Conservation (phyloP, 345 rosid genomes). For the Eucalyptus guilfoylei region DNA sequence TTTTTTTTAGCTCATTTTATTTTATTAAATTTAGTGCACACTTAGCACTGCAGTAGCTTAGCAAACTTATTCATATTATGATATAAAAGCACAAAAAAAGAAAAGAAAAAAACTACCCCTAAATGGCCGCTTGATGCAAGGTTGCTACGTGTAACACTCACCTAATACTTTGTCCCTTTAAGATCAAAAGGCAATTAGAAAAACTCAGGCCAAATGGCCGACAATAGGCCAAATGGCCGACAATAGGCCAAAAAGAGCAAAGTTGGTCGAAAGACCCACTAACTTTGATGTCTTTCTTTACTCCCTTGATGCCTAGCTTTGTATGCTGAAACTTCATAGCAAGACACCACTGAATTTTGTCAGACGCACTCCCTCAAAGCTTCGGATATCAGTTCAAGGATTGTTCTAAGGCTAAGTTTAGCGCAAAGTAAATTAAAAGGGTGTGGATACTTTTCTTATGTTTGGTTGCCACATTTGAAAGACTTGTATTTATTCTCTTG, state of each 20-base stretch:
- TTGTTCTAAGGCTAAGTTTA: no score
- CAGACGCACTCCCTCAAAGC: neutral
- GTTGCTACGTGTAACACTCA: neutral
- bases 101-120: neutral
- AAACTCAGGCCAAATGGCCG: neutral
- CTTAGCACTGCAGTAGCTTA: neutral
- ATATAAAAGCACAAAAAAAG: no score
- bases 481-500: neutral
- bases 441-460: neutral
- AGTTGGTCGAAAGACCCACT: neutral
- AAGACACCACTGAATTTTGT: neutral
- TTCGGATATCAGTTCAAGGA: neutral
- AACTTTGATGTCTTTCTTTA: neutral
- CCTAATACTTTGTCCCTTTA: rapidly evolving
- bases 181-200: neutral
- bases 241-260: neutral
- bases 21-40: neutral
- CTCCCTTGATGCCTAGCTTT: neutral
- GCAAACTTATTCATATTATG: neutral
- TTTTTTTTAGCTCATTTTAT: neutral
- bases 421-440: neutral
- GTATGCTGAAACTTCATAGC: rapidly evolving
- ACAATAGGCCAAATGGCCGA: neutral
- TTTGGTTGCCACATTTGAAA: neutral
- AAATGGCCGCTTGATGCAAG: neutral